These are phyloP conservation scores for Lactarius hatsudake DNA, from an alignment of 768 basidiomycete genomes.

Conservation along the genomic window DNA sequence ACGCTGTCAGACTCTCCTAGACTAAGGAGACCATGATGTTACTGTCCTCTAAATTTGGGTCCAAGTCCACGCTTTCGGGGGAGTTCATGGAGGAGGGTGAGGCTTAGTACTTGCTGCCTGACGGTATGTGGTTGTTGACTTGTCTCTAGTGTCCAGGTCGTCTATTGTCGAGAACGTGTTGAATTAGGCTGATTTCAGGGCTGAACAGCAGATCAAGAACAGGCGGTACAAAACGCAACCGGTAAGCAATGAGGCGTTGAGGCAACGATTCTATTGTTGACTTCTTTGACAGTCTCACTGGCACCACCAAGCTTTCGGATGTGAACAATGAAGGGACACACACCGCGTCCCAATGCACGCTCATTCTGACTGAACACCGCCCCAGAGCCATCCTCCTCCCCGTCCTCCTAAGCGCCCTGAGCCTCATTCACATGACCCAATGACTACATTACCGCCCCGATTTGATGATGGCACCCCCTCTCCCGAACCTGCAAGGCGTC, in stretches of 20 bases:
- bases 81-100: slow-evolving; percentile 76
- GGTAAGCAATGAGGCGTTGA: too few species aligned
- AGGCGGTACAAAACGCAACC: too few species aligned
- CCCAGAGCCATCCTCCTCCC: slow-evolving; percentile 20
- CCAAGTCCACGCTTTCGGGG: slow-evolving; percentile 75
- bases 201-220: too few species aligned
- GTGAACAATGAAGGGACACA: too few species aligned
- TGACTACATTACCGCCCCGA: slow-evolving; percentile 15
- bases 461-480: slow-evolving; percentile 20
- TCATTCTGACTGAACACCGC: slow-evolving; percentile 8
- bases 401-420: slow-evolving; percentile 18
- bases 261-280: too few species aligned
- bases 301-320: too few species aligned
- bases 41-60: slow-evolving; percentile 91
- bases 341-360: too few species aligned
- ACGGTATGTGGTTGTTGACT: slow-evolving; percentile 1
- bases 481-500: slow-evolving; percentile 16
- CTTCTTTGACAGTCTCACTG: too few species aligned
- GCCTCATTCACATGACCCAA: slow-evolving; percentile 19
- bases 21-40: slow-evolving; percentile 81
- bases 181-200: slow-evolving; percentile 80
- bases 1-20: slow-evolving; percentile 34
- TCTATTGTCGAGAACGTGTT: slow-evolving; percentile 88
- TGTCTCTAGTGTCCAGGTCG: slow-evolving; percentile 70
- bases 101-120: slow-evolving; percentile 25